Evolutionary conservation across 108 stramenopile genomes (phyloP), one percentile per base, ranked within the genome.

Genomic region (Skeletonema potamos): DNA sequence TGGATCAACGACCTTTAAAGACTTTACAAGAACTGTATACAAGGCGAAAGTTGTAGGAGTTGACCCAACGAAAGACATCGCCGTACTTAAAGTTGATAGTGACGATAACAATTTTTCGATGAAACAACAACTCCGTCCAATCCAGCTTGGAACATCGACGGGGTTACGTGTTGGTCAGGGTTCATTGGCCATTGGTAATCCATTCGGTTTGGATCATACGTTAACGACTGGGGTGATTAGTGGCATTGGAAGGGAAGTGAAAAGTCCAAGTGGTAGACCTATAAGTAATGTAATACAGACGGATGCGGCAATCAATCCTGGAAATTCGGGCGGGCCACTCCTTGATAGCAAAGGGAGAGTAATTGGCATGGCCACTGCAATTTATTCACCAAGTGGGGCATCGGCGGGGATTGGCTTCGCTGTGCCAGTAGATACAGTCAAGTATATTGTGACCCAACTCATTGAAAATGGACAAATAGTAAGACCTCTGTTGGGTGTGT

Each of bases 241-340:
- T 36, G 93, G 89, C 2, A 69, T 91, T 30, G 93, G 93, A 10
- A 64, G 93, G 4, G 93, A 92, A 64, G 90, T 95, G 2, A 87
- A 83, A 30, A 86, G 87, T 24, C 96, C 98, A 6, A 89, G 81
- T 26, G 96, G 97, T 0, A 80, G 92, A 27, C 98, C 98, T n/a
- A 97, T 98, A 18, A 82, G 82, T 27, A 94, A 96, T 67, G 96
- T 96, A n/a, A 96, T 98, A 62, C 97, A 97, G 72, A 96, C 95
- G 1, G 98, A 98, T 76, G 92, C 93, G 2, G 87, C 88, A 0
- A 82, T 91, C 32, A 85, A 89, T 64, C 74, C 79, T 9, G 94
- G 96, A 22, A 97, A 98, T 65, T 84, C 83, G 7, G 96, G 96
- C 12, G 96, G 96, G 0, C 88, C 92, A 1, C 79, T 97, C 8